Evolutionary conservation across 1,284 basidiomycete species (phyloP).

Genomic region (Tylopilus sp.): DNA sequence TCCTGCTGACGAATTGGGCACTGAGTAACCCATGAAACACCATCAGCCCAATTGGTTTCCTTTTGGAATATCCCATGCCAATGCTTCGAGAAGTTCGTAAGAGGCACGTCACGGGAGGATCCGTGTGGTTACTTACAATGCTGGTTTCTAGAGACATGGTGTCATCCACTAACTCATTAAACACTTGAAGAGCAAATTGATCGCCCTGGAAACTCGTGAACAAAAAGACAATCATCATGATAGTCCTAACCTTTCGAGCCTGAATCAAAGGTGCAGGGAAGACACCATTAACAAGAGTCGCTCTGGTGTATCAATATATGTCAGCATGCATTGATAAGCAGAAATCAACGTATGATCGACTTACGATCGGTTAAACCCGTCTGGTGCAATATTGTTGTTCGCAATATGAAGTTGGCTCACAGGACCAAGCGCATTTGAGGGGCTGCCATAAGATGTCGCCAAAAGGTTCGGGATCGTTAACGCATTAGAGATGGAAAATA

Average conservation of each 20-base stretch:
- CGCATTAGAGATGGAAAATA: background rate
- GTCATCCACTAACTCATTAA: background rate
- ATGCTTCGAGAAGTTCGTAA: background rate
- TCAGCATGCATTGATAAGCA: background rate
- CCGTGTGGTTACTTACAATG: background rate
- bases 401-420: background rate
- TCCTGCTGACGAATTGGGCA: conserved; percentile 39
- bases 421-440: background rate
- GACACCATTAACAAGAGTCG: background rate
- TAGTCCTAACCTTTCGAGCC: background rate
- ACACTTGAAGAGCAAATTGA: background rate
- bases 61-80: background rate
- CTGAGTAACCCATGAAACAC: conserved; percentile 45
- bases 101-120: background rate
- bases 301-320: background rate
- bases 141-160: background rate
- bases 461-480: background rate
- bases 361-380: background rate
- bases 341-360: background rate
- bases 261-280: background rate
- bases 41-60: background rate
- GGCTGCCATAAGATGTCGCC: background rate
- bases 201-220: background rate
- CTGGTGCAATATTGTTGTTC: background rate
- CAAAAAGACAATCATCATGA: background rate